Conservation (phyloP, 1,284 basidiomycete genomes). For the Puccinia hordei region DNA sequence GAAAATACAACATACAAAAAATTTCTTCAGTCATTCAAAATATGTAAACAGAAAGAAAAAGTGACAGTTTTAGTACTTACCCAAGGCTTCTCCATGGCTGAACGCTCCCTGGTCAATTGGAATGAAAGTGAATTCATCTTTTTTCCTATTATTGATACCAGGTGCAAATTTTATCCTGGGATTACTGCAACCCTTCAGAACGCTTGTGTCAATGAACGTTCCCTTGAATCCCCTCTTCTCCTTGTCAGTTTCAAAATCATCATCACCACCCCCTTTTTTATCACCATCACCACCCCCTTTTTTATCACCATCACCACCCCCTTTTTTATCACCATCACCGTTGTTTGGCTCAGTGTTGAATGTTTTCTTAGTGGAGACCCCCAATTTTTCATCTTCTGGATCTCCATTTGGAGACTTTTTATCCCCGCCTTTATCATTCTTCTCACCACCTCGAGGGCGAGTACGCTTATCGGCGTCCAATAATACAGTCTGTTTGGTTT, state of each 20-base stretch:
- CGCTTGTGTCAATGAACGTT: background rate
- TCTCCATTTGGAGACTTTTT: background rate
- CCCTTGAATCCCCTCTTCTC: background rate
- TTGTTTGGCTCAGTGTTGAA: background rate
- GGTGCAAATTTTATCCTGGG: slow-evolving; percentile 19
- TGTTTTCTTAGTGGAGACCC: background rate
- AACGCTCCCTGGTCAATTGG: background rate
- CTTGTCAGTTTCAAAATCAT: background rate
- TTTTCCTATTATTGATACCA: slow-evolving; percentile 9
- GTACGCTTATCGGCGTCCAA: background rate
- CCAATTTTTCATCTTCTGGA: background rate
- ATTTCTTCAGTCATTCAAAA: background rate
- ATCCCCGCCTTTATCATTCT: background rate
- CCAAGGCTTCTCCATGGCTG: background rate
- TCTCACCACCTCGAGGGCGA: background rate
- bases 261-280: background rate
- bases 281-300: background rate
- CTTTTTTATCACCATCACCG: background rate
- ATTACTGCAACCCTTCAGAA: slow-evolving; percentile 9
- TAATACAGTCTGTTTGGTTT: slow-evolving; percentile 26
- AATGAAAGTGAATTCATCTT: slow-evolving; percentile 2
- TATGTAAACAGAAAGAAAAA: background rate
- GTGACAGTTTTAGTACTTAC: background rate
- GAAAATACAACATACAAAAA: background rate
- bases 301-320: background rate